A percentile compares a stretch with the other conserved stretches of the same genome.
These are phyloP conservation scores for Stagonosporopsis chrysanthemi DNA, from an alignment of 2,329 filamentous ascomycete species.

Conservation along the genomic window DNA sequence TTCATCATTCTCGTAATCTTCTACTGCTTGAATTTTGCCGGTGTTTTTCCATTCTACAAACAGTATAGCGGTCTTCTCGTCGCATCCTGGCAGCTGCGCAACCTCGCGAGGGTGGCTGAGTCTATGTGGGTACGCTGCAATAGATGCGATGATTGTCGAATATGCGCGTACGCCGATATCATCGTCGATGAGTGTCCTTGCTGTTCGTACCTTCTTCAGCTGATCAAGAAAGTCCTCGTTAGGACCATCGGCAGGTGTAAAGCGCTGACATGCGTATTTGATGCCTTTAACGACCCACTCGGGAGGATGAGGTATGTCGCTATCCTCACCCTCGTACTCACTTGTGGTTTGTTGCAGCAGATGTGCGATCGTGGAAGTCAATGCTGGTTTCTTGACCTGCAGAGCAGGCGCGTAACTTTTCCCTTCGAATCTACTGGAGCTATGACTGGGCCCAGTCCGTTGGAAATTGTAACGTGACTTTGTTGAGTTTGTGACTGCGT, in stretches of 20 bases:
- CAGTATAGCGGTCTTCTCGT: conserved; percentile 77
- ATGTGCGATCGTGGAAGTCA: conserved; percentile 35
- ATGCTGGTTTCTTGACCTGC: conserved; percentile 20
- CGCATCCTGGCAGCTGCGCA: conserved; percentile 75
- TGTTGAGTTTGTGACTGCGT: conserved; percentile 41
- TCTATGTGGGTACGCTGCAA: conserved; percentile 79
- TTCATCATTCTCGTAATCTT: conserved; percentile 69
- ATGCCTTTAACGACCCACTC: conserved; percentile 70
- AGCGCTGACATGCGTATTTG: conserved; percentile 81
- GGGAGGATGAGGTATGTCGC: conserved; percentile 70
- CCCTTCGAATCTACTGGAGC: conserved; percentile 44
- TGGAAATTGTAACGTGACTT: conserved; percentile 26
- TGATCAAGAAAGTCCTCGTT: conserved; percentile 79
- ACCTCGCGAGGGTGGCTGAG: conserved; percentile 57
- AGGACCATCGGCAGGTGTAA: conserved; percentile 71
- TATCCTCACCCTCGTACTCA: conserved; percentile 70
- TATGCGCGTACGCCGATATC: conserved; percentile 85
- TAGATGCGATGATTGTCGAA: conserved; percentile 80
- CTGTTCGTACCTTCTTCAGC: conserved; percentile 75
- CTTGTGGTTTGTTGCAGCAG: conserved; percentile 77
- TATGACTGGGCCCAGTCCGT: conserved; percentile 25
- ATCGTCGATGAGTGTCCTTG: conserved; percentile 75
- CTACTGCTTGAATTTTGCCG: conserved; percentile 68
- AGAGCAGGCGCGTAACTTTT: conserved; percentile 39
- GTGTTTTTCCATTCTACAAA: conserved; percentile 77